Percentiles rank a stretch among this genome's conserved stretches.
phyloP scores from a whole-genome alignment of 768 basidiomycete species.

The Leccinum longicurvipes region DNA sequence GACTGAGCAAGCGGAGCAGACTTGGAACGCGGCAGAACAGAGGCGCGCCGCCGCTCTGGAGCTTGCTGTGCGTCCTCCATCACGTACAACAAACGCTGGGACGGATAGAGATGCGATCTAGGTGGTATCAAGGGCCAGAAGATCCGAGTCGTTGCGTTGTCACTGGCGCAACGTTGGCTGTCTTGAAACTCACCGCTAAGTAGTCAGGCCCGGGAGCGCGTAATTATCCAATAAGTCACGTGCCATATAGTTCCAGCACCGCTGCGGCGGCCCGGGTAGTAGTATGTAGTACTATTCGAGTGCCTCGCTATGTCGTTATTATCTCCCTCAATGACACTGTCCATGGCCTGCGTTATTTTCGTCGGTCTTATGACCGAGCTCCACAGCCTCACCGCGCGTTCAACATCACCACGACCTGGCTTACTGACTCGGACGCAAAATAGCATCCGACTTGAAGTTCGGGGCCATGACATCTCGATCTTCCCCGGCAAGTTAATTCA shows the following conservation, averaged over 20 bases:
- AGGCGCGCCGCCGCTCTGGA: background rate
- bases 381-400: too few species aligned
- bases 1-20: constrained; percentile 10
- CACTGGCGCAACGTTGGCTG: background rate
- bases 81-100: background rate
- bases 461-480: background rate
- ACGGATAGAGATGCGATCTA: background rate
- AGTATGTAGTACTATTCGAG: too few species aligned
- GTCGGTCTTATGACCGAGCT: background rate
- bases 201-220: background rate
- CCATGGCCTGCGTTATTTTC: background rate
- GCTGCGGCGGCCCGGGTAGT: too few species aligned
- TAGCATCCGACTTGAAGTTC: too few species aligned
- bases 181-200: background rate
- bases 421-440: background rate
- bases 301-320: too few species aligned
- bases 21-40: constrained; percentile 1
- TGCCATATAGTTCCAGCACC: too few species aligned
- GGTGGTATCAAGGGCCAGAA: background rate
- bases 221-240: constrained; percentile 4
- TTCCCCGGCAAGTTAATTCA: background rate
- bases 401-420: too few species aligned
- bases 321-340: background rate
- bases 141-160: background rate
- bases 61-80: background rate